Percentiles rank a stretch among this genome's conserved stretches.
Conservation (phyloP, 306 rosid species). For the Ochetophila trinervis region DNA sequence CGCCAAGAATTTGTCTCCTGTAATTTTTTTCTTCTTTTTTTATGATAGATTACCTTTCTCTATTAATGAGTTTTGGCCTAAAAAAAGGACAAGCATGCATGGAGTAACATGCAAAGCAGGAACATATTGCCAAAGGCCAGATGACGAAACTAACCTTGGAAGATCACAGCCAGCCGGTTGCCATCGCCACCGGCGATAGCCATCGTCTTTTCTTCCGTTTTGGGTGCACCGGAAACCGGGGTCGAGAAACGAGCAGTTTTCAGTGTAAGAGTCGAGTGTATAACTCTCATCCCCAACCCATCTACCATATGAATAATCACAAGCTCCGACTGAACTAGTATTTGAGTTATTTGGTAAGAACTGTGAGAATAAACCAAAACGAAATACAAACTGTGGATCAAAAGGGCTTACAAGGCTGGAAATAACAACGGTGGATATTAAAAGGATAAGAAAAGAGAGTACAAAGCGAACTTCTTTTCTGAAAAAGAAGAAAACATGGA, state of each 20-base stretch:
- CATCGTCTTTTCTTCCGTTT: constrained; percentile 56
- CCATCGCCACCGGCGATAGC: constrained; percentile 72
- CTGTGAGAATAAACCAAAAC: constrained; percentile 35
- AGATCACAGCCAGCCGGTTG: constrained; percentile 63
- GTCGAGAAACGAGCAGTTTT: constrained; percentile 74
- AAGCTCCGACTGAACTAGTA: constrained; percentile 7
- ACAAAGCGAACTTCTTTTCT: constrained; percentile 43
- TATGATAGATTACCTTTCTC: too few species aligned
- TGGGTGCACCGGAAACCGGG: constrained; percentile 78
- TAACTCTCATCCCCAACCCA: constrained; percentile 58
- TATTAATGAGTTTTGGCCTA: not conserved
- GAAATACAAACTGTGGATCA: constrained; percentile 31
- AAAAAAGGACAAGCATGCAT: constrained; percentile 8
- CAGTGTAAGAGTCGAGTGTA: constrained; percentile 38
- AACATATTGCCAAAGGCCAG: constrained; percentile 1
- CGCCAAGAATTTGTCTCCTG: too few species aligned
- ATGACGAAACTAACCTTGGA: constrained; percentile 47
- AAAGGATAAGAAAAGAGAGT: constrained; percentile 37
- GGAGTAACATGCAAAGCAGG: not conserved
- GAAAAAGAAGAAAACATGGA: constrained; percentile 9
- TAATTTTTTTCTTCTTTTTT: too few species aligned
- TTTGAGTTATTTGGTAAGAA: constrained; percentile 11
- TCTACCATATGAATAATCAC: constrained; percentile 65
- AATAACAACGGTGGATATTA: constrained; percentile 31
- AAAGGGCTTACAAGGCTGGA: constrained; percentile 35